phyloP scores from a whole-genome alignment of 164 flowering plant species.

The Vitis amurensis region DNA sequence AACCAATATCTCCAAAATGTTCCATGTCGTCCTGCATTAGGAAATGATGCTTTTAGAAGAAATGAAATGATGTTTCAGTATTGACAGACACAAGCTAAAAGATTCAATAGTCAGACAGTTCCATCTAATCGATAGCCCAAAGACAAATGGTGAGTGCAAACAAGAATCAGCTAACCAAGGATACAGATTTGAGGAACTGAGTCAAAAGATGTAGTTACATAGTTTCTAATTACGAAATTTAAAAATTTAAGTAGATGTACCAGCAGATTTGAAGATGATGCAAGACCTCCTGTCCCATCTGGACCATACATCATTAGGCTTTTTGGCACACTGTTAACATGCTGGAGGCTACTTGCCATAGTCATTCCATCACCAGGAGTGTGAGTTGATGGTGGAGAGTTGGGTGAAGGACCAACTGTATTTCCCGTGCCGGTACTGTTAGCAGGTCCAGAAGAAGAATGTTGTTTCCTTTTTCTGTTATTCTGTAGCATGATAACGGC shows the following conservation, averaged over 20 bases:
- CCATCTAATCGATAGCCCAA: too few relatives aligned
- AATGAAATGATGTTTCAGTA: too few relatives aligned
- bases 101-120: too few relatives aligned
- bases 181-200: neutral
- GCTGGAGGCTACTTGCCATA: conserved; percentile 51
- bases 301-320: conserved; percentile 68
- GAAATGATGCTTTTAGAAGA: conserved; percentile 14
- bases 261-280: conserved; percentile 85
- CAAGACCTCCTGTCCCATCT: conserved; percentile 75
- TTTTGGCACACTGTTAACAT: conserved; percentile 58
- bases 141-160: neutral
- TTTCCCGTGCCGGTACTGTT: conserved; percentile 85
- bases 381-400: conserved; percentile 80
- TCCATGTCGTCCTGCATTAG: conserved; percentile 85
- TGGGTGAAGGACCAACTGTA: conserved; percentile 75
- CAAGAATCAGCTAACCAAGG: neutral
- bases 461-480: conserved; percentile 74
- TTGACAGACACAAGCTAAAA: too few relatives aligned
- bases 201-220: too few relatives aligned
- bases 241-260: conserved; percentile 29
- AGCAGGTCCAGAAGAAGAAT: conserved; percentile 82
- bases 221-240: neutral
- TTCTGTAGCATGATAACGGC: conserved; percentile 36
- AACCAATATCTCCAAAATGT: conserved; percentile 79
- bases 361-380: conserved; percentile 77